Evolutionary conservation across 176 grass and related monocot genomes (phyloP), one percentile per base, ranked within the genome.

Genomic region (Oryza nivara): DNA sequence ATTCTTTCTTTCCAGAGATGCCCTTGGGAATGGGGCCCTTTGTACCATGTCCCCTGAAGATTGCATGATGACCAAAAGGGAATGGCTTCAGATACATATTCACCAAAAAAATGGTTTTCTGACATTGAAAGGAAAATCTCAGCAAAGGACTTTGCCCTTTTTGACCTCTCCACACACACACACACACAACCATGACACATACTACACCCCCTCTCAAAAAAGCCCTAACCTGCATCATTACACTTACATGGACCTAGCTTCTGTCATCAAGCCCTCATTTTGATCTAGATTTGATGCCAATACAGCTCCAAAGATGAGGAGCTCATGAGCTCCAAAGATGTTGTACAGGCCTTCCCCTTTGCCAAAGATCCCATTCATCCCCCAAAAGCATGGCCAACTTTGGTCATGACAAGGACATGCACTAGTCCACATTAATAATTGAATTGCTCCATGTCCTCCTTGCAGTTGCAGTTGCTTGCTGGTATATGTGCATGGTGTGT

Each of bases 31-130:
- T 85, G 87, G 82, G 83, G 56, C 73, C 84, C 56, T 25, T 6
- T 82, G 94, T 88, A 88, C 82, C 79, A 13, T 85, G 94, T 92
- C 86, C 86, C 58, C 69, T 89, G 77, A 87, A 81, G 92, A 92
- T 90, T 80, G 87, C 75, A 74, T 90, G 91, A 88, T 86, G 89
- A 88, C 70, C 72, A 80, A 73, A 88, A 54, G 70, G 74, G 47
- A 1, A 35, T 44, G 78, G 79, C 66, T 84, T 76, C 69, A 81
- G 84, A 84, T 70, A 83, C 84, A 26, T 78, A 26, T 19, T 65
- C 70, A 73, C 64, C 70, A 79, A 84, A 84, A 35, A 40, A 67
- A 79, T 40, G 52, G 58, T 90, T 92, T 25, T 26, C 74, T 73
- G 80, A 77, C 84, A 77, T 20, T 72, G 60, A 92, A 73, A 85